Conservation (phyloP, 441 rosid species). For the Flueggea neowawraea region DNA sequence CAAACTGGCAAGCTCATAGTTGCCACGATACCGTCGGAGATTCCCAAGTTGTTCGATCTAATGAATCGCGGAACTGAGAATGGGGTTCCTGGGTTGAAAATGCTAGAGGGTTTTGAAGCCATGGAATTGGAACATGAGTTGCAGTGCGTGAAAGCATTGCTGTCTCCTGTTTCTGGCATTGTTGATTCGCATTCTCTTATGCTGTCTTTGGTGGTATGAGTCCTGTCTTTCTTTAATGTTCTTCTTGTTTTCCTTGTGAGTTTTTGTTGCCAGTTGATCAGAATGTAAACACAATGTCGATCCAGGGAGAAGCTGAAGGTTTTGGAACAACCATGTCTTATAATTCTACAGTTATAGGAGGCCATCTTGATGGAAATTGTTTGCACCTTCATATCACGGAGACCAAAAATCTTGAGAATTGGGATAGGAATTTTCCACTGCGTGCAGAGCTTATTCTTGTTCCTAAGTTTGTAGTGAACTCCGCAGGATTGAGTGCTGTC, state of each 20-base stretch:
- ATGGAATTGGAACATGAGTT: slow-evolving; percentile 73
- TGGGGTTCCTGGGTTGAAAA: slow-evolving; percentile 54
- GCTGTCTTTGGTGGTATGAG: slow-evolving; percentile 71
- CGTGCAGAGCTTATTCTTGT: slow-evolving; percentile 53
- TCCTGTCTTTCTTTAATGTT: slow-evolving; percentile 6
- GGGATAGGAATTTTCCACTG: slow-evolving; percentile 27
- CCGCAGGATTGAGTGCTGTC: slow-evolving; percentile 79
- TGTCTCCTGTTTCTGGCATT: slow-evolving; percentile 77
- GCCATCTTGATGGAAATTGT: slow-evolving; percentile 49
- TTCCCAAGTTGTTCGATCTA: slow-evolving; percentile 51
- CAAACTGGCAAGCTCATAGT: slow-evolving; percentile 89
- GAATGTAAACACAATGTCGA: slow-evolving; percentile 24
- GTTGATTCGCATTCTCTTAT: slow-evolving; percentile 82
- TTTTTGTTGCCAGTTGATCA: slow-evolving; percentile 26
- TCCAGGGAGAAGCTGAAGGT: slow-evolving; percentile 89
- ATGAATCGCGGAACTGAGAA: slow-evolving; percentile 55
- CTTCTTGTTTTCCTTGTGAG: slow-evolving; percentile 1
- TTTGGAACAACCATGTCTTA: slow-evolving; percentile 58
- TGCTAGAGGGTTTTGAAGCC: slow-evolving; percentile 74
- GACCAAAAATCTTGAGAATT: slow-evolving; percentile 38
- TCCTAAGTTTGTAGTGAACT: slow-evolving; percentile 69
- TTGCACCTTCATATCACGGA: slow-evolving; percentile 51
- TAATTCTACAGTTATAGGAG: slow-evolving; percentile 66
- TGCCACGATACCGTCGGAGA: slow-evolving; percentile 58
- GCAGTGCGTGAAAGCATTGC: slow-evolving; percentile 72